Conservation (phyloP, 2,329 filamentous ascomycete genomes). For the Diplodia seriata region DNA sequence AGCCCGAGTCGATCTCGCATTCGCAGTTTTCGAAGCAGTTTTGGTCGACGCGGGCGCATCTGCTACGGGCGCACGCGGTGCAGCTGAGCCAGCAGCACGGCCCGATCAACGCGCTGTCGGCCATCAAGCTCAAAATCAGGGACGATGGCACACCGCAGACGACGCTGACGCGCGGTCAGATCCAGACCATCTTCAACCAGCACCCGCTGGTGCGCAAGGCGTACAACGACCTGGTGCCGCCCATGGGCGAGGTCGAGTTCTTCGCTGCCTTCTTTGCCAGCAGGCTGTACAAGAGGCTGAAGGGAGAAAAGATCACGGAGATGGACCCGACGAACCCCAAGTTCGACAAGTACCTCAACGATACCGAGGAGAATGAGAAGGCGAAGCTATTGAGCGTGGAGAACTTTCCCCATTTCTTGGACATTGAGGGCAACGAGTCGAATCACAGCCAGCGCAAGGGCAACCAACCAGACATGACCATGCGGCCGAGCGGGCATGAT, state of each 20-base stretch:
- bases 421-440: conserved; percentile 92
- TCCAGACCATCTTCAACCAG: conserved; percentile 90
- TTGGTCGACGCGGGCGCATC: conserved; percentile 86
- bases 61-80: conserved; percentile 88
- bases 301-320: conserved; percentile 84
- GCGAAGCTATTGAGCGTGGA: conserved; percentile 58
- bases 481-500: conserved; percentile 75
- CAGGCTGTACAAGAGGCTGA: conserved; percentile 85
- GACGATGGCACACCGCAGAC: conserved; percentile 67
- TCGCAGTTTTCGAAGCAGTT: conserved; percentile 89
- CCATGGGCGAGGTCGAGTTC: conserved; percentile 71
- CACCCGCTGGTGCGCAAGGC: conserved; percentile 89
- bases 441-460: conserved; percentile 87
- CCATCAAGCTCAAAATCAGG: conserved; percentile 80
- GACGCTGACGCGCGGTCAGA: conserved; percentile 82
- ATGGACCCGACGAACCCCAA: conserved; percentile 77
- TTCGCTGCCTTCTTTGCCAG: conserved; percentile 96
- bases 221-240: conserved; percentile 87
- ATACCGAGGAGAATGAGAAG: conserved; percentile 65
- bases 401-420: conserved; percentile 85
- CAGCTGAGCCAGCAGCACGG: conserved; percentile 86
- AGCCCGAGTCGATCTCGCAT: conserved; percentile 81
- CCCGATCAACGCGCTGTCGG: conserved; percentile 91
- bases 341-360: conserved; percentile 84
- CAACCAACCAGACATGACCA: conserved; percentile 87